These are phyloP conservation scores for Penicillium corylophilum DNA, from an alignment of 2,329 filamentous ascomycete genomes.

Conservation along the genomic window DNA sequence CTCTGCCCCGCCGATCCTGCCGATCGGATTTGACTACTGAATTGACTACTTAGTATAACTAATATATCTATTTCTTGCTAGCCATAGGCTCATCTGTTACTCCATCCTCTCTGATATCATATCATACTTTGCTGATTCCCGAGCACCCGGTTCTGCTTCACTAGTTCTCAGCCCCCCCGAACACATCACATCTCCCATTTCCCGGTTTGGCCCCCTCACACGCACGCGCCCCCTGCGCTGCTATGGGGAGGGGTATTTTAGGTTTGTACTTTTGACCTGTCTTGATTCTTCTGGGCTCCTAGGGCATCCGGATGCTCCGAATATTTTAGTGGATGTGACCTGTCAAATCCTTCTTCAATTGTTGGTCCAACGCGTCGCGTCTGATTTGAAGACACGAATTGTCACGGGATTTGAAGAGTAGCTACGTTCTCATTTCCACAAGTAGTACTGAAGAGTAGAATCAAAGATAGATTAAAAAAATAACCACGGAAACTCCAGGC, in stretches of 20 bases:
- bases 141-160: not conserved
- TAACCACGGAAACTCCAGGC: not conserved
- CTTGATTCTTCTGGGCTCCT: not conserved
- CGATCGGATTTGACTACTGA: too few relatives aligned
- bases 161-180: not conserved
- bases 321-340: not conserved
- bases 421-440: too few relatives aligned
- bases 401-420: too few relatives aligned
- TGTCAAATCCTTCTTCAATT: not conserved
- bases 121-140: not conserved
- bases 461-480: not conserved
- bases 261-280: not conserved
- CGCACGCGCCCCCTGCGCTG: not conserved
- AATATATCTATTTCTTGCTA: too few relatives aligned
- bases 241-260: not conserved
- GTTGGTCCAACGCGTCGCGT: not conserved
- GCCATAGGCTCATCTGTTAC: too few relatives aligned
- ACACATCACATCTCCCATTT: not conserved
- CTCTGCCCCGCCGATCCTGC: conserved; percentile 15
- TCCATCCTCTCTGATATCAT: not conserved
- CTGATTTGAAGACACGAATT: not conserved
- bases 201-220: not conserved
- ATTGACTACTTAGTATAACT: too few relatives aligned
- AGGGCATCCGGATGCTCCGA: not conserved
- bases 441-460: not conserved